Evolutionary conservation across 108 stramenopile species (phyloP), one percentile per base, ranked within the genome.

Genomic region (Cyclostephanos tholiformis): DNA sequence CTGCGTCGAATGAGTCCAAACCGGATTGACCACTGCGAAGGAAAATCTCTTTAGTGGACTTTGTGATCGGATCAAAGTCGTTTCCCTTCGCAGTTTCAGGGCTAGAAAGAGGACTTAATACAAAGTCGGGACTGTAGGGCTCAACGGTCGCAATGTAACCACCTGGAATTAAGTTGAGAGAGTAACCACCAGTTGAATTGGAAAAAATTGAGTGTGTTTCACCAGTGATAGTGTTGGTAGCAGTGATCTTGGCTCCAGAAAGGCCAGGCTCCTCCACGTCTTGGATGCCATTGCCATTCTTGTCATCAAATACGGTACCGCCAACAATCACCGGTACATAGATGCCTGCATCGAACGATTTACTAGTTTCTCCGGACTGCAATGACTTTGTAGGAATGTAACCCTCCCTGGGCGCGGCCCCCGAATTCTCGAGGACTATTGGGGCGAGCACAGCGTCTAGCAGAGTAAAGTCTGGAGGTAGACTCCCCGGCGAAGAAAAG

Each of bases 221-320:
- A 7, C 27, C 67, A 13, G 50, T 62, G 51, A 56, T 59, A 50
- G 60, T 66, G 26, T 74, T 57, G 43, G 57, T 70, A 16, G 74
- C 51, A 65, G 50, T 60, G 20, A 74, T 44, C 11, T 56, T 41
- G 12, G 66, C 72, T 41, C 69, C 73, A 20, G 22, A 35, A 51
- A 80, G 23, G 22, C 63, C 67, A 29, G 35, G 32, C 43, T 80
- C 79, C 5, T 51, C 60, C 4, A n/a, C 0, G 29, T 77, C 76
- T 65, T 65, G 68, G 35, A 69, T 55, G 30, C 76, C 76, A 58
- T 77, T 59, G 12, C 57, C 74, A 60, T 80, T 70, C 20, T 64
- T 63, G 57, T 80, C 79, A 29, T 80, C 63, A 67, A 67, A 80
- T 25, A 65, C 64, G 39, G 60, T 32, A 62, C 79, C 79, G 22